Base-by-base conservation (phyloP, 2,329 filamentous ascomycete genomes). In the Calonectria pseudoreteaudii region DNA sequence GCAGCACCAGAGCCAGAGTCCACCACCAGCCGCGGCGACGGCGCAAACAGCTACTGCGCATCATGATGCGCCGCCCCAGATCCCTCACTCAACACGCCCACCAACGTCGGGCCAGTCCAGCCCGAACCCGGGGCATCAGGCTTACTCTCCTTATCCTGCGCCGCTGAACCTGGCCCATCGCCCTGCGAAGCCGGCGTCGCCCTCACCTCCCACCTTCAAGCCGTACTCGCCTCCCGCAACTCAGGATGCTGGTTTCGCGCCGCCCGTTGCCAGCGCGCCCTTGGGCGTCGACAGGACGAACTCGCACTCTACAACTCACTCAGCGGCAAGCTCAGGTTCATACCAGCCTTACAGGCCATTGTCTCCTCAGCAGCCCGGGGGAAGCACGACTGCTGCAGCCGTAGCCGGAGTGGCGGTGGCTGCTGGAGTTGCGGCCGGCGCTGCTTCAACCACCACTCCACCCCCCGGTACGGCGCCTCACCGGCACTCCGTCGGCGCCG, bases 321-420 rank as follows among this genome's bases (percentile, higher is more conserved):
- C 78, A 34, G 69, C 73, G 6, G 66, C 74, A 18, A 72, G 66
- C 60, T 73, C 77, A 34, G 71, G 77, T 26, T 70, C 81, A 36
- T 84, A 83, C 60, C 78, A 79, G 47, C 83, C 82, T 1, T 84
- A 83, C 38, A 77, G 79, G 52, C 82, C 80, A 10, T 73, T 77
- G 23, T 77, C 78, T 18, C 71, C 71, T 8, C 56, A 38, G 20
- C 56, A 60, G 20, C 53, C 76, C 50, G 75, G 52, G 2, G 41
- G 26, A 41, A 28, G 38, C 31, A 20, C 69, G 41, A 28, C 73
- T 52, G 31, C 75, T 38, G 53, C 60, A 36, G 36, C 75, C 38
- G 53, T 65, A 36, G 36, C 73, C 30, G 30, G 66, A 64, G 49
- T 53, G 26, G 36, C 73, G 47, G 60, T 31, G n/a, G 64, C 70